Percentiles rank a stretch among this genome's conserved stretches.
Conservation (phyloP, 1,139 yeast species). For the Yamadazyma friedrichii region DNA sequence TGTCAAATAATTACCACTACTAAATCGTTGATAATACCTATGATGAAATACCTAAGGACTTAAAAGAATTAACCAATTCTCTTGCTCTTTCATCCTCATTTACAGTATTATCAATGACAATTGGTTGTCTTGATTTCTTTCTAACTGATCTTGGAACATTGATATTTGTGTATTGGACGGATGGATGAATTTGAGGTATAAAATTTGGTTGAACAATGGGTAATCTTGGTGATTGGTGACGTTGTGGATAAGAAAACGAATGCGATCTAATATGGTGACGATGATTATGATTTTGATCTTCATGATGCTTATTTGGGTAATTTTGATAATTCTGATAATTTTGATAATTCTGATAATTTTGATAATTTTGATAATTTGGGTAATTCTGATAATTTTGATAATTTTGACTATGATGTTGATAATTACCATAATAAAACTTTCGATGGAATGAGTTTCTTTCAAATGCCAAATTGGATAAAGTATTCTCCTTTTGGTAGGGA, state of each 20-base stretch:
- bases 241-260: constrained; percentile 5
- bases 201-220: constrained; percentile 17
- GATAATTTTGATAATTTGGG: neutral
- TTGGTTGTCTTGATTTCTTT: constrained; percentile 6
- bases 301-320: constrained; percentile 1
- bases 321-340: neutral
- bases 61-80: constrained; percentile 29
- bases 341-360: neutral
- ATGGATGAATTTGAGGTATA: constrained; percentile 18
- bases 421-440: constrained; percentile 28
- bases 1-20: no score
- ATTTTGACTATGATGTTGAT: constrained; percentile 2
- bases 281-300: neutral
- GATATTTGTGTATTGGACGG: constrained; percentile 15
- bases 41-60: constrained; percentile 16
- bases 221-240: constrained; percentile 13
- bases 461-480: constrained; percentile 29
- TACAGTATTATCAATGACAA: constrained; percentile 6
- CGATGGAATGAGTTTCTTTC: constrained; percentile 38
- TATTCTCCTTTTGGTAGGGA: constrained; percentile 17
- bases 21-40: no score
- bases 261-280: neutral
- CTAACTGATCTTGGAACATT: constrained; percentile 11
- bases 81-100: constrained; percentile 31
- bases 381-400: constrained; percentile 1